Conservation (phyloP, 208 protist genomes). For the Tritrichomonas musculus region DNA sequence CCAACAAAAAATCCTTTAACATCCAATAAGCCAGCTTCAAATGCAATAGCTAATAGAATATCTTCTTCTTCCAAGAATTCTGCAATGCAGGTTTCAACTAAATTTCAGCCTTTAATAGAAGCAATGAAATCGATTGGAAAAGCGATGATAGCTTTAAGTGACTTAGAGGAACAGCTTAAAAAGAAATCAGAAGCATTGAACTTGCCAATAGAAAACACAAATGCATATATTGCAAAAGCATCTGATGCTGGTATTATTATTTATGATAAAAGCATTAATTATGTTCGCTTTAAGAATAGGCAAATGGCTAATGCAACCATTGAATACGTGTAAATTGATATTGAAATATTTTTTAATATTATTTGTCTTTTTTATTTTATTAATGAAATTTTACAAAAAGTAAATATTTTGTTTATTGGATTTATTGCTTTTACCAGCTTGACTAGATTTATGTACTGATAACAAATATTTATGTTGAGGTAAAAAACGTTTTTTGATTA, state of each 20-base stretch:
- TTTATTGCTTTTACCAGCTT: no score
- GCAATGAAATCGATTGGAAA: constrained; percentile 17
- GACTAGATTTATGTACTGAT: no score
- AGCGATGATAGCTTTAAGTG: not conserved
- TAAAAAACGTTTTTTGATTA: no score
- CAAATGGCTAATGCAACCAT: not conserved
- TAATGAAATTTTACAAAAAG: no score
- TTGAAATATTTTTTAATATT: not conserved
- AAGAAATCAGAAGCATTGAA: not conserved
- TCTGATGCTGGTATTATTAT: not conserved
- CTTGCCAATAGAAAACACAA: not conserved
- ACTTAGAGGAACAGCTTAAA: not conserved
- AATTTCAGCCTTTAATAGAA: not conserved
- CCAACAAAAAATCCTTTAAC: not conserved
- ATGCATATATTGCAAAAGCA: not conserved
- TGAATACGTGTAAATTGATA: not conserved
- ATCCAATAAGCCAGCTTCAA: not conserved
- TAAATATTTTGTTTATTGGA: no score
- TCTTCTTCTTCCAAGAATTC: not conserved
- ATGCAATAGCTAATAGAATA: not conserved
- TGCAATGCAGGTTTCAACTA: not conserved
- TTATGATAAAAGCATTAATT: not conserved
- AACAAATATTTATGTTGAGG: no score
- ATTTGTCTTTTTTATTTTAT: not conserved
- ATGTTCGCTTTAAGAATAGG: not conserved